Base-by-base conservation (phyloP, 306 rosid genomes). In the Medicago lupulina region DNA sequence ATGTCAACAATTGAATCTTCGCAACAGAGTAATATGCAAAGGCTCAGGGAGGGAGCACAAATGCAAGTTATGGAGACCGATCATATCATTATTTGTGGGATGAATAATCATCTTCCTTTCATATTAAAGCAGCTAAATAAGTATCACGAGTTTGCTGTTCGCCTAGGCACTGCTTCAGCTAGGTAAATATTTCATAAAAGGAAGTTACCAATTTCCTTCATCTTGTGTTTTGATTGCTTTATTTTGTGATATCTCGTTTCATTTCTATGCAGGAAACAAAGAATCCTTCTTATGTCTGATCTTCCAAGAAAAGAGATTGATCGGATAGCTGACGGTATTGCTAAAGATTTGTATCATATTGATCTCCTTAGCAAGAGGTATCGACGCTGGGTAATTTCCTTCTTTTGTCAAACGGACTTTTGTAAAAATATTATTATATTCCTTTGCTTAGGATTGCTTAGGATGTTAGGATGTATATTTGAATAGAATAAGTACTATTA, bases 261-360 rank as follows among this genome's bases (percentile, higher is more conserved):
- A 11, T 66, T 54, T 80, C 34, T 60, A 74, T 81, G 68, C 85
- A 95, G 99, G 92, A 95, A 74, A 85, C 99, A 95, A 89, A 83
- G 97, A 78, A 85, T 95, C 80, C 96, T 95, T 81, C 97, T 95
- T 76, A 86, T 95, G 99, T 90, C 98, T 4, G 98, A 95, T 88
- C 85, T 88, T 85, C 99, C 99, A 38, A 92, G 99, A 81, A 89
- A 92, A 82, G 96, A 95, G 83, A 95, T 92, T 49, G 98, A 95
- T 85, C 86, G 86, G 80, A 14, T 95, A 55, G 97, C 93, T 65
- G 97, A 92, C n/a, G 81, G 50, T 74, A 63, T 89, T 28, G 85
- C 92, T 16, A 95, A 88, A 81, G 99, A 90, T 87, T 88, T 92
- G 73, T 41, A 67, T 81, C 97, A 95, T 82, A 88, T 95, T 40